Percentiles rank a stretch among this genome's conserved stretches.
phyloP scores from a whole-genome alignment of 2,329 filamentous ascomycete genomes.

The Trematosphaeria pertusa region DNA sequence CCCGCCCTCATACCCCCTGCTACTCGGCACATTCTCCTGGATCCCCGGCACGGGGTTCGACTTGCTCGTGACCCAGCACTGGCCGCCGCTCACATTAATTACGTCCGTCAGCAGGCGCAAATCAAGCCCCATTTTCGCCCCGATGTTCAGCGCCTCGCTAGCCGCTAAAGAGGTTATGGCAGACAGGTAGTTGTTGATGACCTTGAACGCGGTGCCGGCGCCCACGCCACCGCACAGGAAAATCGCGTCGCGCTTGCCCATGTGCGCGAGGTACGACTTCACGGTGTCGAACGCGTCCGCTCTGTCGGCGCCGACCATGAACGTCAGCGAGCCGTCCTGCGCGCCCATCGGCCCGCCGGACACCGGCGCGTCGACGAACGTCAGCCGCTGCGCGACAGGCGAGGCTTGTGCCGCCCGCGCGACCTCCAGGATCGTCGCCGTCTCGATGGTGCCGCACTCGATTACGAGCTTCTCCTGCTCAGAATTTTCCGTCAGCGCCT shows the following conservation, averaged over 20 bases:
- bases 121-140: conserved; percentile 65
- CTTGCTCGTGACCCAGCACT: conserved; percentile 90
- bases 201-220: conserved; percentile 83
- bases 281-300: conserved; percentile 59
- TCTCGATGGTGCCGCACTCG: conserved; percentile 97
- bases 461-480: conserved; percentile 92
- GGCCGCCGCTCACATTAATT: conserved; percentile 88
- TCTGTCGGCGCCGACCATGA: conserved; percentile 80
- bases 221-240: conserved; percentile 85
- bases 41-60: conserved; percentile 82
- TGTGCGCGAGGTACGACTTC: conserved; percentile 72
- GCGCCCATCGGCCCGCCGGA: conserved; percentile 94
- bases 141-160: conserved; percentile 69
- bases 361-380: conserved; percentile 92
- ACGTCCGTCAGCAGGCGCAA: conserved; percentile 74
- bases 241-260: conserved; percentile 76
- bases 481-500: conserved; percentile 55
- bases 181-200: conserved; percentile 95
- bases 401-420: conserved; percentile 68
- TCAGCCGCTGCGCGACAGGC: conserved; percentile 62
- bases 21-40: conserved; percentile 46
- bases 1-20: conserved; percentile 48
- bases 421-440: conserved; percentile 78
- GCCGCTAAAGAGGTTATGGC: conserved; percentile 85
- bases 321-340: conserved; percentile 82